Evolutionary conservation across 2,329 filamentous ascomycete genomes (phyloP), one percentile per base, ranked within the genome.

Genomic region (Plenodomus biglobosus): DNA sequence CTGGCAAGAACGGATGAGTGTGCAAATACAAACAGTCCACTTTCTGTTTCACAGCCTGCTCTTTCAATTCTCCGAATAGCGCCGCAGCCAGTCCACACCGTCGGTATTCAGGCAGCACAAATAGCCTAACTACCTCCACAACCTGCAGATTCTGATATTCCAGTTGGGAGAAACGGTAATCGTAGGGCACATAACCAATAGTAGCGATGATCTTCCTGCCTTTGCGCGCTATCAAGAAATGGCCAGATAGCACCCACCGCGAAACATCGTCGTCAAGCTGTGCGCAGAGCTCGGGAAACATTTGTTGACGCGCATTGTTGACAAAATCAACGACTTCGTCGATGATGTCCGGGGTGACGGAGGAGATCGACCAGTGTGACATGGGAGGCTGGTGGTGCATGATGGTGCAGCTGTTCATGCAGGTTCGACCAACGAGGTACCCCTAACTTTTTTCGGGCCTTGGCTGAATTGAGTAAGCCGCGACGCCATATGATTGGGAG

Each of bases 21-120:
- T 61, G 58, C 30, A 61, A 27, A 40, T 61, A 59, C 39, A 59
- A 50, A 15, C 48, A 46, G 17, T 48, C 38, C 1, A 55, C 38
- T 1, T 45, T 45, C n/a, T 35, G 38, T 1, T 38, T 17, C n/a
- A 36, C 2, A 13, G 55, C 55, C n/a, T 34, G 35, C 2, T 48
- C 20, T 2, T 15, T 16, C 38, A 58, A 22, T 4, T 40, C 37
- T 2, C 8, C 13, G 13, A 58, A 53, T 4, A 58, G 41, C 2
- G 48, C 30, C 10, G 43, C 48, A 5, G 50, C 55, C 6, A 58
- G 41, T 0, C 55, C 55, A 11, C 44, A 40, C 13, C 55, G 50
- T 18, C 55, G 47, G n/a, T 56, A 50, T 13, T 34, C 27, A 2
- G 50, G 50, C 0, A 45, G 18, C 1, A 58, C 52, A 19, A 44